phyloP scores from a whole-genome alignment of 129 eudicot genomes.

The Apium graveolens region DNA sequence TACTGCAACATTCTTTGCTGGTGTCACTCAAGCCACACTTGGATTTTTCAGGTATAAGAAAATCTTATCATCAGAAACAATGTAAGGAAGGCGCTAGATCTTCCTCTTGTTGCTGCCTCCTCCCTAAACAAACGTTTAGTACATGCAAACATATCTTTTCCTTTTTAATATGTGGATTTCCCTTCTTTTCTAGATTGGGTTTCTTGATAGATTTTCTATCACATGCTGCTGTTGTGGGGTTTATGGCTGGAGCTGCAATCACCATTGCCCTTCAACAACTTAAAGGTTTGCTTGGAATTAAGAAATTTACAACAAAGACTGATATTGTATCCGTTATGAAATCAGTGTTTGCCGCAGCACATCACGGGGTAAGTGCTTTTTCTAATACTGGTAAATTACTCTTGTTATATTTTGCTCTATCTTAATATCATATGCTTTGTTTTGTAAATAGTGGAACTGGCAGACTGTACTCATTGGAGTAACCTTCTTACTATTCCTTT shows the following conservation, averaged over 20 bases:
- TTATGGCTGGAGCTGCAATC: conserved; percentile 85
- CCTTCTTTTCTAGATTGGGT: conserved; percentile 50
- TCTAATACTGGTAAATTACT: not conserved
- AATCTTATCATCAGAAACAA: not conserved
- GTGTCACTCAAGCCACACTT: conserved; percentile 52
- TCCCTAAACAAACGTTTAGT: not conserved
- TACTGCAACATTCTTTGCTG: conserved; percentile 85
- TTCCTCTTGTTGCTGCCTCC: not conserved
- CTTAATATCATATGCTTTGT: not conserved
- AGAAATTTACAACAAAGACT: conserved; percentile 54
- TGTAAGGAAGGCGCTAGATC: not conserved
- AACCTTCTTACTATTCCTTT: conserved; percentile 58
- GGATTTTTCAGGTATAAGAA: conserved; percentile 58
- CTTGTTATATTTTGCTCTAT: not conserved
- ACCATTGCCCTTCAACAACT: conserved; percentile 79
- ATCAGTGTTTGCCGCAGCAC: conserved; percentile 36
- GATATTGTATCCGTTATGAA: conserved; percentile 65
- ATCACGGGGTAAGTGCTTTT: conserved; percentile 48
- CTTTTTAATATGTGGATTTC: not conserved
- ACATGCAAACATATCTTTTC: not conserved
- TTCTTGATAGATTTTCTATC: conserved; percentile 75
- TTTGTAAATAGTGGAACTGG: conserved; percentile 67
- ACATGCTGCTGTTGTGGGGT: conserved; percentile 82
- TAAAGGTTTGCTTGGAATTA: conserved; percentile 67
- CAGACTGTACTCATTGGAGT: conserved; percentile 62